Conservation (phyloP, 2,329 filamentous ascomycete species). For the Trichoderma simmonsii region DNA sequence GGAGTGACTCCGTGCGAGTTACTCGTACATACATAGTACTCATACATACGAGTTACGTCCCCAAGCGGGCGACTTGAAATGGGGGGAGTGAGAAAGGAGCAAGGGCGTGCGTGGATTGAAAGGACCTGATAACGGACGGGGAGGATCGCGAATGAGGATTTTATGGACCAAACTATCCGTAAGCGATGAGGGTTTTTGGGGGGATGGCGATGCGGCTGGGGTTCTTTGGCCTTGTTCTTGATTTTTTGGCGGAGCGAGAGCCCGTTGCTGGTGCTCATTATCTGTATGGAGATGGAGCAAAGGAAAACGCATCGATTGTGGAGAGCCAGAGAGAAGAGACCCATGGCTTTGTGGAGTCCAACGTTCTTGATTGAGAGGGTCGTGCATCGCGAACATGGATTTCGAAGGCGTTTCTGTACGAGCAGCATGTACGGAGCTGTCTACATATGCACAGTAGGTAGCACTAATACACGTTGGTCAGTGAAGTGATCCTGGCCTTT, state of each 20-base stretch:
- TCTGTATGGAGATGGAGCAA: not conserved
- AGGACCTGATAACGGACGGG: not conserved
- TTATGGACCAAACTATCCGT: not conserved
- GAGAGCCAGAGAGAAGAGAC: not conserved
- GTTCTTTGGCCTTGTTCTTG: not conserved
- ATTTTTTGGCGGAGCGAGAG: not conserved
- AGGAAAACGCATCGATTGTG: not conserved
- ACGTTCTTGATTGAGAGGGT: conserved; percentile 12
- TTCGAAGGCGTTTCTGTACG: not conserved
- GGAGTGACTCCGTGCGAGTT: not conserved
- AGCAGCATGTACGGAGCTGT: not conserved
- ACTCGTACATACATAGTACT: not conserved
- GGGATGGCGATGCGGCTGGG: not conserved
- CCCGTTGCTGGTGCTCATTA: not conserved
- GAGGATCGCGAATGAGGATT: not conserved
- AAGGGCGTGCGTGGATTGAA: not conserved
- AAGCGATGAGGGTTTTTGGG: conserved; percentile 7
- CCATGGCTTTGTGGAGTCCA: conserved; percentile 4
- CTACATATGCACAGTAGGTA: not conserved
- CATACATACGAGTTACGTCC: not conserved
- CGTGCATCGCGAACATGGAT: conserved; percentile 14
- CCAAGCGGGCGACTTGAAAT: not conserved
- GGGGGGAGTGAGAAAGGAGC: not conserved
- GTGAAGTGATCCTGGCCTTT: not conserved
- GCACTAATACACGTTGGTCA: not conserved